Conservation (phyloP, 495 filamentous ascomycete genomes). For the Neurospora sp. region DNA sequence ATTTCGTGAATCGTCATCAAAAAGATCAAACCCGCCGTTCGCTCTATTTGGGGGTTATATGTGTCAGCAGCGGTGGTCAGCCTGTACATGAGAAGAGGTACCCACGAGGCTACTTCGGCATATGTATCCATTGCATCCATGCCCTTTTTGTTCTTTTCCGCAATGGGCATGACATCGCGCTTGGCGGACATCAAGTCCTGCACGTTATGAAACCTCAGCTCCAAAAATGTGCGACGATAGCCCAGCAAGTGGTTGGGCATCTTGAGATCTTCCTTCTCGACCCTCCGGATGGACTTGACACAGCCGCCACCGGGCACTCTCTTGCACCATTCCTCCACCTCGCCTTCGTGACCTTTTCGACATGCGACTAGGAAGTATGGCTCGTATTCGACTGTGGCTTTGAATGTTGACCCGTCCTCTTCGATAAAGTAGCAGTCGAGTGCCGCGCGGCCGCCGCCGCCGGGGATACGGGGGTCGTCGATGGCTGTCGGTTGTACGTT, state of each 20-base stretch:
- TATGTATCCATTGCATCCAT: slow-evolving; percentile 97
- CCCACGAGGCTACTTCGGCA: slow-evolving; percentile 84
- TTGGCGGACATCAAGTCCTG: slow-evolving; percentile 72
- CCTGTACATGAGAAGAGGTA: slow-evolving; percentile 4
- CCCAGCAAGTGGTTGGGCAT: slow-evolving; percentile 96
- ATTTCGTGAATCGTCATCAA: slow-evolving; percentile 85
- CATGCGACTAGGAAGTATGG: slow-evolving; percentile 93
- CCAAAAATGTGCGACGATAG: slow-evolving; percentile 75
- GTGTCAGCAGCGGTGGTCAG: slow-evolving; percentile 5
- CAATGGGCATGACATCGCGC: slow-evolving; percentile 76
- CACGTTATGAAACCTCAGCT: slow-evolving; percentile 81
- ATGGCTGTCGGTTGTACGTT: slow-evolving; percentile 87
- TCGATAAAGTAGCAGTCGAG: slow-evolving; percentile 97
- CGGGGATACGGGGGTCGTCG: slow-evolving; percentile 71
- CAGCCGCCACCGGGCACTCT: slow-evolving; percentile 72
- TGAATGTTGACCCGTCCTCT: slow-evolving; percentile 87
- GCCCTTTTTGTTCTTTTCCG: slow-evolving; percentile 91
- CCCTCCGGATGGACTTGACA: slow-evolving; percentile 62
- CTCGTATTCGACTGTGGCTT: slow-evolving; percentile 91
- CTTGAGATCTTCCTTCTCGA: slow-evolving; percentile 88
- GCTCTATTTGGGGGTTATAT: slow-evolving; percentile 41
- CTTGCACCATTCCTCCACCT: slow-evolving; percentile 93
- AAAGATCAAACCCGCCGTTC: slow-evolving; percentile 85
- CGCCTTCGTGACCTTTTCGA: slow-evolving; percentile 75
- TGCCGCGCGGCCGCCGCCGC: slow-evolving; percentile 68